These are phyloP conservation scores for Coffea humblotiana DNA, from an alignment of 305 asterid species.

Conservation along the genomic window DNA sequence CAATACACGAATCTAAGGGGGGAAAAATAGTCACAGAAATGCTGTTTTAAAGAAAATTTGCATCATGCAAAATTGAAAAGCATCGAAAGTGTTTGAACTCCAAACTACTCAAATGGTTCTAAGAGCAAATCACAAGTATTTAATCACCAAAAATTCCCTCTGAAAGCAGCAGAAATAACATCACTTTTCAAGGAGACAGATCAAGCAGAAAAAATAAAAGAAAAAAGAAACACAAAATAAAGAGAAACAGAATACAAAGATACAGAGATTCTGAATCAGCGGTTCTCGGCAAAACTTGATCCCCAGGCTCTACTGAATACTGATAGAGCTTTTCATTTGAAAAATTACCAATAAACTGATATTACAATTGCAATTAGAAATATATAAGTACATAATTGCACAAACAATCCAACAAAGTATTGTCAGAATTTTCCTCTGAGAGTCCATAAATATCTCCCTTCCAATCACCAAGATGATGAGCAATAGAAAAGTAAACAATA, in stretches of 20 bases:
- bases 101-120: background rate
- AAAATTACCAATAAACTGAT: background rate
- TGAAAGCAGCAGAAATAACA: background rate
- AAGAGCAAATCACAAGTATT: background rate
- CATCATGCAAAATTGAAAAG: background rate
- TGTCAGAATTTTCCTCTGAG: background rate
- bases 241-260: background rate
- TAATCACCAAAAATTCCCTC: background rate
- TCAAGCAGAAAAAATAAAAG: background rate
- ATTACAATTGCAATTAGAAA: background rate
- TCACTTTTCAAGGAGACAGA: background rate
- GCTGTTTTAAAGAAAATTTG: background rate
- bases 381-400: too few species aligned
- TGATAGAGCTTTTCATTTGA: background rate
- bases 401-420: background rate
- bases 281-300: too few species aligned
- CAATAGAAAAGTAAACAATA: background rate
- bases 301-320: background rate
- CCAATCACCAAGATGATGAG: constrained; percentile 3
- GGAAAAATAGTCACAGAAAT: background rate
- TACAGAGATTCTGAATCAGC: too few species aligned
- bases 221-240: too few species aligned
- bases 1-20: too few species aligned
- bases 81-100: background rate
- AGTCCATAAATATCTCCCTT: background rate